Conservation (phyloP, 306 rosid species). For the Mimosa bimucronata region DNA sequence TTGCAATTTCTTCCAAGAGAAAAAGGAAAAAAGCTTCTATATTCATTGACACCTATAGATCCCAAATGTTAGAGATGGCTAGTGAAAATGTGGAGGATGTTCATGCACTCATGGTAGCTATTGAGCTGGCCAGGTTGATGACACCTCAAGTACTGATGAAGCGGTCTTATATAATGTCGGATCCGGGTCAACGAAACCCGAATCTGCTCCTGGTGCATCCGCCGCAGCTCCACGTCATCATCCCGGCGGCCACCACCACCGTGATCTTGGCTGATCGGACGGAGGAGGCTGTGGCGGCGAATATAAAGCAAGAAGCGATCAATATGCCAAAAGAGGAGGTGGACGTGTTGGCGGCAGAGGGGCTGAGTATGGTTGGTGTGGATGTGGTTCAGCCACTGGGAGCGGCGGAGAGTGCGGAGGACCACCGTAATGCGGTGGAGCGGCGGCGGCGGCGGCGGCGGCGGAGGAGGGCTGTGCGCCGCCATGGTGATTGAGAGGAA, state of each 20-base stretch:
- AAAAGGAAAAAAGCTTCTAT: not conserved
- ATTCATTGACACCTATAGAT: not conserved
- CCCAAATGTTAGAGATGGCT: conserved; percentile 20
- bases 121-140: conserved; percentile 34
- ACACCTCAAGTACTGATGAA: conserved; percentile 29
- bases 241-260: not conserved
- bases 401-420: conserved; percentile 40
- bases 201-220: conserved; percentile 39
- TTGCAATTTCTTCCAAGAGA: not conserved
- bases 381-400: conserved; percentile 34
- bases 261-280: not conserved
- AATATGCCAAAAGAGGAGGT: conserved; percentile 35
- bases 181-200: conserved; percentile 27
- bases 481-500: not conserved
- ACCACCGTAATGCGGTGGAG: conserved; percentile 36
- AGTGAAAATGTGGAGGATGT: conserved; percentile 37
- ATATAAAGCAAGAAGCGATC: conserved; percentile 37
- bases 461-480: conserved; percentile 15
- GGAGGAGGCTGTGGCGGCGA: conserved; percentile 40
- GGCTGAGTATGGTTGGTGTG: too few relatives aligned
- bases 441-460: too few relatives aligned
- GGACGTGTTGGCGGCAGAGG: conserved; percentile 28
- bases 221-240: conserved; percentile 23
- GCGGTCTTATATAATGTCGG: conserved; percentile 35
- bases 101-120: conserved; percentile 33